Conservation (phyloP, 345 rosid species). For the Populus deltoides region DNA sequence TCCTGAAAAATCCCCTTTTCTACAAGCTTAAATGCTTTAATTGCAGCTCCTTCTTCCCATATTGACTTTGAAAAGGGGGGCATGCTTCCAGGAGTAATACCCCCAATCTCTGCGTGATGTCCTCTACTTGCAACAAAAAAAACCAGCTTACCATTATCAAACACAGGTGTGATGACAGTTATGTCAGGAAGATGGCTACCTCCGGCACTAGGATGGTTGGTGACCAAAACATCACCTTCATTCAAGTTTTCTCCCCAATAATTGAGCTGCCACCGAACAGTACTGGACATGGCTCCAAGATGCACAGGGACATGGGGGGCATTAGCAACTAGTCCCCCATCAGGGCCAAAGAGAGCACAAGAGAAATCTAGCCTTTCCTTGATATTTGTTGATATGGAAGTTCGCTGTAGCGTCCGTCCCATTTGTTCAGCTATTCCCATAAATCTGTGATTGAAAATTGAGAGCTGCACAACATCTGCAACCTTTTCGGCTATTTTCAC, state of each 20-base stretch:
- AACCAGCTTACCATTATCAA: conserved; percentile 66
- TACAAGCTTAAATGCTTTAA: conserved; percentile 91
- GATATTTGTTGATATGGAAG: conserved; percentile 95
- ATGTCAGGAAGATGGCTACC: conserved; percentile 99
- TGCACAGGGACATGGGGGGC: conserved; percentile 99
- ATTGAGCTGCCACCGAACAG: conserved; percentile 84
- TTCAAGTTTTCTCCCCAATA: conserved; percentile 72
- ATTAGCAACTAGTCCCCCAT: conserved; percentile 93
- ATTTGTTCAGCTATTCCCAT: conserved; percentile 99
- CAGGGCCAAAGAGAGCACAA: conserved; percentile 92
- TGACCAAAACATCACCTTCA: conserved; percentile 91
- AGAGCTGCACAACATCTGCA: conserved; percentile 96
- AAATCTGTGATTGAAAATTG: conserved; percentile 90
- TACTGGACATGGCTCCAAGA: conserved; percentile 95
- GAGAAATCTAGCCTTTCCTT: conserved; percentile 95
- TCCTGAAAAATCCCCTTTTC: conserved; percentile 81
- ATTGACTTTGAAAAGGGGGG: conserved; percentile 95
- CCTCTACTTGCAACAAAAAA: conserved; percentile 98
- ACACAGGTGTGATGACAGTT: conserved; percentile 92
- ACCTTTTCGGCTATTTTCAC: conserved; percentile 55
- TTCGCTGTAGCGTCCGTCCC: conserved; percentile 96
- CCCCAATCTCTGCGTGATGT: conserved; percentile 99
- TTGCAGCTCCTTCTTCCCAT: conserved; percentile 97
- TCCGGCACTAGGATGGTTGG: conserved; percentile 92
- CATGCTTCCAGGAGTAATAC: conserved; percentile 99